phyloP scores from a whole-genome alignment of 352 stramenopile species.

The Phytophthora boehmeriae region DNA sequence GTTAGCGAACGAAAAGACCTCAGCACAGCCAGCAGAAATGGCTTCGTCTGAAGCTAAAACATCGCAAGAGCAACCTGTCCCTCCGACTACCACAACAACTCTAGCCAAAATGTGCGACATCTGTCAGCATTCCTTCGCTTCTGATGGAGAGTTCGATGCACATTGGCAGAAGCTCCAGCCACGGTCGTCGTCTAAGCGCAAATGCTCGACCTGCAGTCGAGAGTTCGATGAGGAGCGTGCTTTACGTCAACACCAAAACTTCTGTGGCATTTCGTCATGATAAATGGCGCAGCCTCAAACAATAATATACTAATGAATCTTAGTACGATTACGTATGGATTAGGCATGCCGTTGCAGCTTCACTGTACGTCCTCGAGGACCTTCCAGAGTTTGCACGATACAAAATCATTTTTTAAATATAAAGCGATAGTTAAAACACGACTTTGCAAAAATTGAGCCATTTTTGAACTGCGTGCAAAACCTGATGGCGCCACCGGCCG shows the following conservation, averaged over 20 bases:
- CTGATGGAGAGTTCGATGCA: slow-evolving; percentile 31
- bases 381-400: too few relatives aligned
- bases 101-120: slow-evolving; percentile 38
- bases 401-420: too few relatives aligned
- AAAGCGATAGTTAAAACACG: too few relatives aligned
- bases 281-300: too few relatives aligned
- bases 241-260: slow-evolving; percentile 81
- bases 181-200: slow-evolving; percentile 22
- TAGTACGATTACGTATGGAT: too few relatives aligned
- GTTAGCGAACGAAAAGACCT: background rate
- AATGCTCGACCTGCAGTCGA: slow-evolving; percentile 52
- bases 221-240: slow-evolving; percentile 74
- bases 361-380: too few relatives aligned
- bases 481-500: slow-evolving; percentile 8
- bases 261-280: too few relatives aligned
- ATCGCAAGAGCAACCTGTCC: background rate
- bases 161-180: slow-evolving; percentile 52
- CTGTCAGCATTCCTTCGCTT: slow-evolving; percentile 39
- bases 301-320: too few relatives aligned
- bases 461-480: background rate
- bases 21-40: background rate
- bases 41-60: background rate
- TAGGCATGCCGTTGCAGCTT: too few relatives aligned
- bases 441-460: too few relatives aligned
- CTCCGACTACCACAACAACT: background rate